phyloP scores from a whole-genome alignment of 129 eudicot species.

The Silybum marianum region DNA sequence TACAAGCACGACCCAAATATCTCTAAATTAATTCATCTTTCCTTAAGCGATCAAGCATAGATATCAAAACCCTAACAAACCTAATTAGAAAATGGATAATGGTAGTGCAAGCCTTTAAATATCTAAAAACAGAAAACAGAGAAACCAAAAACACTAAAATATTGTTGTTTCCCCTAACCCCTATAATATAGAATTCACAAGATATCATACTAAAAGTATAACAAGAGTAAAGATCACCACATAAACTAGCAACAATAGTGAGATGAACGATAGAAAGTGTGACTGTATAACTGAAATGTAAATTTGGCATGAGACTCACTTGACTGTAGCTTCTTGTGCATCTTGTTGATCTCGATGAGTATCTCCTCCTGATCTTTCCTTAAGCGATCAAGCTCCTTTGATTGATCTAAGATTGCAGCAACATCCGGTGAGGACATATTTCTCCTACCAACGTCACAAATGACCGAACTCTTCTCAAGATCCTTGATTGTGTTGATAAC shows the following conservation, averaged over 20 bases:
- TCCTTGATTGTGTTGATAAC: constrained; percentile 16
- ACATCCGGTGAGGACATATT: constrained; percentile 71
- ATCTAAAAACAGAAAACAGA: background rate
- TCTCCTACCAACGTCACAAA: constrained; percentile 10
- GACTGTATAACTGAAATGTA: background rate
- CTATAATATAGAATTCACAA: constrained; percentile 6
- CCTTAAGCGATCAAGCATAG: background rate
- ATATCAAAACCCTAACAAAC: constrained; percentile 19
- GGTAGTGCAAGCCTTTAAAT: background rate
- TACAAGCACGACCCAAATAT: constrained; percentile 4
- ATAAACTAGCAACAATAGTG: background rate
- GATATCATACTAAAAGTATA: background rate
- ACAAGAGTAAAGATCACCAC: background rate
- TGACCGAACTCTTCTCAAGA: constrained; percentile 15
- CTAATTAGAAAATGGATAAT: constrained; percentile 3
- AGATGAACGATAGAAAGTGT: background rate
- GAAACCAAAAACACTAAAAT: constrained; percentile 17
- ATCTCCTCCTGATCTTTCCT: constrained; percentile 83
- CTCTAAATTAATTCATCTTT: background rate
- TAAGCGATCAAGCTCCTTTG: constrained; percentile 91
- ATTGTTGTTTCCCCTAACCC: constrained; percentile 15
- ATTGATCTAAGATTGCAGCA: constrained; percentile 59
- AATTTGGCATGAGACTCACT: constrained; percentile 40
- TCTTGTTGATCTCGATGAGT: constrained; percentile 72
- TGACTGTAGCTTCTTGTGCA: constrained; percentile 80